Evolutionary conservation across 2,329 filamentous ascomycete genomes (phyloP), one percentile per base, ranked within the genome.

Genomic region (Colletotrichum theobromicola): DNA sequence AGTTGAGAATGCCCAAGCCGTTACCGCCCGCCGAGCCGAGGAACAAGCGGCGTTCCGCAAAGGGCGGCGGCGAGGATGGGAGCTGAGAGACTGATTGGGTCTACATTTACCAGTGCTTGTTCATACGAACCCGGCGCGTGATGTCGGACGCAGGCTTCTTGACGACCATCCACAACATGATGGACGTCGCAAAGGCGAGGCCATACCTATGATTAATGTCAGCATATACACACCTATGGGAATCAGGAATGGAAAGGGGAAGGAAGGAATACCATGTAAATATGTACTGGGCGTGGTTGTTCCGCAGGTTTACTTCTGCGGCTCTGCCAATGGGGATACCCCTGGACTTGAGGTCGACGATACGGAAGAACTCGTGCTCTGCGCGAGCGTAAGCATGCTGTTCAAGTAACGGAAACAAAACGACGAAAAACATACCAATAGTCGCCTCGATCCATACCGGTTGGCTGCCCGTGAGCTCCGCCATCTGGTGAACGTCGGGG

Each of bases 251-350:
- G 50, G 37, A 16, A 24, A 58, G 46, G 61, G 16, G 9, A 4
- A 21, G 53, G 46, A 30, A 5, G 15, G 7, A 21, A 28, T 91
- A 98, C 97, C 97, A 99, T 78, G 97, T 99, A 84, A 98, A 97
- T 79, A 99, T 99, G 85, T 99, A 99, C 88, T 98, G 97, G 77
- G 95, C 93, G 85, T 99, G 97, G 85, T 98, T 98, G 83, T 99
- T 99, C 83, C 95, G 91, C 81, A 99, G 87, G 82, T 97, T 98
- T 75, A 99, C 96, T 85, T 98, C 95, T 6, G 97, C 91, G 8
- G 95, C 87, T 81, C 96, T 90, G 16, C 96, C 97, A 81, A 98
- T 96, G 2, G 97, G 97, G 74, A 98, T 93, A 32, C 97, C 97
- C 79, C 93, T 94, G 16, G 90, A 89, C 81, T 94, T 90, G 81